These are phyloP conservation scores for Cymbopogon flexuosus DNA, from an alignment of 202 grass and related monocot species.

Conservation along the genomic window DNA sequence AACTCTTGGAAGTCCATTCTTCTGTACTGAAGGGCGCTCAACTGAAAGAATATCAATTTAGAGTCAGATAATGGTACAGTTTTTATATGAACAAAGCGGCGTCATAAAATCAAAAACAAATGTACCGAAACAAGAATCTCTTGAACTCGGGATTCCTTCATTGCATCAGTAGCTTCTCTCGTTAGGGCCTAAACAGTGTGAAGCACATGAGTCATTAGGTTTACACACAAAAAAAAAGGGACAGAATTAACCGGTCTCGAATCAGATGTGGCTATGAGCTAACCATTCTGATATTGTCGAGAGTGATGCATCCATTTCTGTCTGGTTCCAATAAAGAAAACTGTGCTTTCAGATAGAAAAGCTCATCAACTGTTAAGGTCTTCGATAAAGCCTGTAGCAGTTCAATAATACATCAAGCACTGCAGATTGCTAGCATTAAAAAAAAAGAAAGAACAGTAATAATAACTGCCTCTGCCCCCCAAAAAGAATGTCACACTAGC, in stretches of 20 bases:
- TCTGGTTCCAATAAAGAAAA: slow-evolving; percentile 71
- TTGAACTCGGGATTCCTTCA: slow-evolving; percentile 74
- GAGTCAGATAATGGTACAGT: not conserved
- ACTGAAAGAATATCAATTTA: slow-evolving; percentile 35
- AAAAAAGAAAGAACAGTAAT: not conserved
- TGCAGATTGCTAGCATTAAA: not conserved
- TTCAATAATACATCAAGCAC: slow-evolving; percentile 26
- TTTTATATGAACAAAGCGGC: slow-evolving; percentile 7
- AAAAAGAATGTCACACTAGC: not conserved
- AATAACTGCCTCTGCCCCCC: not conserved
- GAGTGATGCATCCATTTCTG: slow-evolving; percentile 70
- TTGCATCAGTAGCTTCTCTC: slow-evolving; percentile 70
- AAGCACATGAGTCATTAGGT: not conserved
- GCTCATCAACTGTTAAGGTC: slow-evolving; percentile 71
- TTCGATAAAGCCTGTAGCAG: slow-evolving; percentile 65
- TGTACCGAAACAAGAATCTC: slow-evolving; percentile 66
- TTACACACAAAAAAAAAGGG: not conserved
- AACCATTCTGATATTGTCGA: slow-evolving; percentile 82
- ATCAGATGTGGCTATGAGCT: not conserved
- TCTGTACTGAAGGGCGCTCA: slow-evolving; percentile 79
- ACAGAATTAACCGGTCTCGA: not conserved
- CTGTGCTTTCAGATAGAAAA: slow-evolving; percentile 73
- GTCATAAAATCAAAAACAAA: not conserved
- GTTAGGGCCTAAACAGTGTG: slow-evolving; percentile 44
- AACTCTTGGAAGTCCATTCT: slow-evolving; percentile 85